Evolutionary conservation across 495 filamentous ascomycete genomes (phyloP), one percentile per base, ranked within the genome.

Genomic region (Talaromyces wortmannii): DNA sequence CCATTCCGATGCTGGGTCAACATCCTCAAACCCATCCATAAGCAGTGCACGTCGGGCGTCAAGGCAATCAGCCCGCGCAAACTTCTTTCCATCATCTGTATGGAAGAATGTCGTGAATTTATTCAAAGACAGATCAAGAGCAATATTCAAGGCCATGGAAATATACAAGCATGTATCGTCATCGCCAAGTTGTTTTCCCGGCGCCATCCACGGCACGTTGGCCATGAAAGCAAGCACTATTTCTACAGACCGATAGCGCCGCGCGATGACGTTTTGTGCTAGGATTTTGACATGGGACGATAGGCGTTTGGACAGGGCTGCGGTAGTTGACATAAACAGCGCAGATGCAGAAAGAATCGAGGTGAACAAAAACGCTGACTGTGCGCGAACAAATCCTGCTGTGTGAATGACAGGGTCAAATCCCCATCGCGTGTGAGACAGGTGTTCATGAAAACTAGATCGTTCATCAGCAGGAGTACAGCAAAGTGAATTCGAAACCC

Each of bases 201-300:
- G 83, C 11, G 81, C 76, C 79, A 89, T 88, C 86, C 86, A 89
- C 10, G 86, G 85, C 23, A 89, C 78, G 59, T 88, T 88, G n/a
- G 86, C 78, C 83, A 88, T 86, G 57, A 88, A 89, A 2, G 83
- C 86, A 12, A 89, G 63, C 5, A 89, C 79, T 53, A 89, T 88
- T 63, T 89, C 86, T 7, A 86, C 83, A 6, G 86, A 89, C 36
- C 81, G 78, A 58, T 81, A 73, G 3, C 85, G 77, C 43, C 81
- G 72, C 0, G 71, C 64, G 40, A 85, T 80, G 23, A 87, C 76
- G 17, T 78, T 74, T 32, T 82, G 77, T 0, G 83, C 85, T 10
- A 89, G 76, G 45, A 70, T 72, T 57, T 83, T 86, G 61, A 81
- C 81, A 61, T 88, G 85, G 51, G 77, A 76, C 0, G 79, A 81